These are phyloP conservation scores for Rugonectria rugulosa DNA, from an alignment of 2,329 filamentous ascomycete genomes.

Conservation along the genomic window DNA sequence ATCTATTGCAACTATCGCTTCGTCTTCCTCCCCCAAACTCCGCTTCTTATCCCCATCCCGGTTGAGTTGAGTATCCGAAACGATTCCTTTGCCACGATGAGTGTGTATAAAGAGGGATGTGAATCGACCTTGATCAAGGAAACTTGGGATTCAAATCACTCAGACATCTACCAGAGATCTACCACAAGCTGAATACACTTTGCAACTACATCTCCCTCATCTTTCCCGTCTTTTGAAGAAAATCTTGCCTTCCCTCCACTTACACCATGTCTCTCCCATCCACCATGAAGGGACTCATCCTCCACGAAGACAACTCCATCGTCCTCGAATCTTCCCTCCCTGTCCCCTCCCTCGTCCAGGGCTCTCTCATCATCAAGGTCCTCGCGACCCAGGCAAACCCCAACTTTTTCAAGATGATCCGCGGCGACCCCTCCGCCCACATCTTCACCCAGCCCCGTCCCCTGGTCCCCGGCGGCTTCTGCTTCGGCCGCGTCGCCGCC, in stretches of 20 bases:
- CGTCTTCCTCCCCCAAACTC: constrained; percentile 7
- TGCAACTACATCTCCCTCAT: no score
- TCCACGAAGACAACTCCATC: constrained; percentile 24
- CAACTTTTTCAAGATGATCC: constrained; percentile 31
- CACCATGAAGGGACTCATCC: constrained; percentile 30
- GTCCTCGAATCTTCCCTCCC: constrained; percentile 22
- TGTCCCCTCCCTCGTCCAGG: constrained; percentile 26
- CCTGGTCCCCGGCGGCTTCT: constrained; percentile 43
- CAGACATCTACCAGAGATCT: no score
- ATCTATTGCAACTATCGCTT: no score
- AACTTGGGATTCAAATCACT: no score
- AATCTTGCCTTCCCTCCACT: background rate
- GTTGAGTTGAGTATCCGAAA: background rate
- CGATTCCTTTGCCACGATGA: background rate
- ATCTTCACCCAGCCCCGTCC: constrained; percentile 37
- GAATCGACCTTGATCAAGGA: background rate
- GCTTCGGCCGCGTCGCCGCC: constrained; percentile 46
- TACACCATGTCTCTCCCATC: constrained; percentile 26
- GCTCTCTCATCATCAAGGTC: constrained; percentile 32
- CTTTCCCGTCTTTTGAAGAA: no score
- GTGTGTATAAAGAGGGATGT: constrained; percentile 5
- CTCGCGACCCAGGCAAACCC: constrained; percentile 40
- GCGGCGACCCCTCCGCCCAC: constrained; percentile 14
- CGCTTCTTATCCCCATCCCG: background rate
- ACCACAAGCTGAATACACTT: no score